Evolutionary conservation across 1,284 basidiomycete species (phyloP).

Genomic region (Ustilago nuda): DNA sequence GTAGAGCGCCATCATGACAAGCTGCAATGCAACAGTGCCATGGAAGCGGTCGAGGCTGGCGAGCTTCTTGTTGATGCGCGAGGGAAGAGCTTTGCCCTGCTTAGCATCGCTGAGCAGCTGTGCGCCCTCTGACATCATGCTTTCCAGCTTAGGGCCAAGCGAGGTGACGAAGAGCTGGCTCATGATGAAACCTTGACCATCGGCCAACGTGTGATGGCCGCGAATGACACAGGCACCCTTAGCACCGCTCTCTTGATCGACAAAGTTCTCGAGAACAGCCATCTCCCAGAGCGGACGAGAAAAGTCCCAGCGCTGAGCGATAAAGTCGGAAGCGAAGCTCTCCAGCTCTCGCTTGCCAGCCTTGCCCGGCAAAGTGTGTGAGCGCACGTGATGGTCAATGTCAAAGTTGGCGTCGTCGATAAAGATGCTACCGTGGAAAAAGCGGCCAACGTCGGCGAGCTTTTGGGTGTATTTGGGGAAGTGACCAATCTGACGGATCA

Average conservation of each 20-base stretch:
- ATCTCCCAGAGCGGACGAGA: slow-evolving; percentile 60
- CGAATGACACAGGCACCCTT: slow-evolving; percentile 58
- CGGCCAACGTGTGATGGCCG: slow-evolving; percentile 64
- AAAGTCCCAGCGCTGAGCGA: slow-evolving; percentile 61
- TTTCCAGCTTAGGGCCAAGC: slow-evolving; percentile 60
- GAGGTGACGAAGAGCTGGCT: slow-evolving; percentile 61
- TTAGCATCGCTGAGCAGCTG: slow-evolving; percentile 52
- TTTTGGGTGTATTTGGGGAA: slow-evolving; percentile 65
- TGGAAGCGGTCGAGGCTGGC: slow-evolving; percentile 56
- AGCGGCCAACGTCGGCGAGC: slow-evolving; percentile 48
- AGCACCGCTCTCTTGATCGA: slow-evolving; percentile 43
- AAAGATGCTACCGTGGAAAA: slow-evolving; percentile 58
- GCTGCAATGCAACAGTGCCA: slow-evolving; percentile 42
- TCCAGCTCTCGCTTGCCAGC: slow-evolving; percentile 62
- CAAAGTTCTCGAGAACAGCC: slow-evolving; percentile 57
- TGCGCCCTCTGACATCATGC: slow-evolving; percentile 56
- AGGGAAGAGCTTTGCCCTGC: slow-evolving; percentile 57
- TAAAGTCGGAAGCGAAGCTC: slow-evolving; percentile 55
- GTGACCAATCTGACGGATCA: slow-evolving; percentile 39
- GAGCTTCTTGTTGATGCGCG: slow-evolving; percentile 60
- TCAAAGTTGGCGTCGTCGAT: slow-evolving; percentile 54
- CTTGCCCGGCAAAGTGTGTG: slow-evolving; percentile 39
- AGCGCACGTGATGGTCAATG: slow-evolving; percentile 43
- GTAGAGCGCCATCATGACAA: slow-evolving; percentile 57
- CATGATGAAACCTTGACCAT: slow-evolving; percentile 67